phyloP scores from a whole-genome alignment of 805 yeast genomes.

The Spathaspora girioi region DNA sequence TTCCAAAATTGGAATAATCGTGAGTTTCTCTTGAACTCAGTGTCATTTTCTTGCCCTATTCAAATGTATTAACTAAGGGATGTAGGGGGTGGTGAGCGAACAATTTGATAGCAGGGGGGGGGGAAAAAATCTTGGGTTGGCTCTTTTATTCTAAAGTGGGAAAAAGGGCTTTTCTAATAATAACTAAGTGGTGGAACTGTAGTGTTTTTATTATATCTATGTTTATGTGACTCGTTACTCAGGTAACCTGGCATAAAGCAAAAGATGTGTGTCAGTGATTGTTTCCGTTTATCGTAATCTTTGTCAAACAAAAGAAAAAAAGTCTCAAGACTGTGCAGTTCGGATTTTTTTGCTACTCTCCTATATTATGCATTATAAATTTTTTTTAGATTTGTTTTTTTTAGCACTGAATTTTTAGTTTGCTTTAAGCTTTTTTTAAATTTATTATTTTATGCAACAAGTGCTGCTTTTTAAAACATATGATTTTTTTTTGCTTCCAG shows the following conservation, averaged over 20 bases:
- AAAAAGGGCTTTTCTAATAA: background rate
- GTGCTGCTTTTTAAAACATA: background rate
- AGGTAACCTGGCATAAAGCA: background rate
- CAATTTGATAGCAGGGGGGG: background rate
- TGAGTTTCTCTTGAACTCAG: background rate
- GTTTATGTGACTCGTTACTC: background rate
- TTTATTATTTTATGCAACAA: background rate
- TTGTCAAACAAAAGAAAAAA: too few species aligned
- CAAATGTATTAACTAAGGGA: background rate
- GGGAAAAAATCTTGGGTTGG: background rate
- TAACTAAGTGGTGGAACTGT: background rate
- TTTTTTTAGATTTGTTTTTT: background rate
- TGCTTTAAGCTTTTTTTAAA: background rate
- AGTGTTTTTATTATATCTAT: too few species aligned
- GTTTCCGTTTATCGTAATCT: background rate
- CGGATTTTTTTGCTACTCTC: background rate
- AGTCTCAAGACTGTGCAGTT: background rate
- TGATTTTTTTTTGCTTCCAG: background rate
- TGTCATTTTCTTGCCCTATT: background rate
- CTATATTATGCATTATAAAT: background rate
- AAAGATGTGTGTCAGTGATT: background rate
- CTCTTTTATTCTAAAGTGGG: too few species aligned
- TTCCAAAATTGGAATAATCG: background rate
- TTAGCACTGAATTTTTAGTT: too few species aligned
- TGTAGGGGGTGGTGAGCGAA: background rate